A percentile compares a stretch with the other conserved stretches of the same genome.
These are phyloP conservation scores for Zychaea mexicana DNA, from an alignment of 371 early-diverging fungal genomes.

Conservation along the genomic window DNA sequence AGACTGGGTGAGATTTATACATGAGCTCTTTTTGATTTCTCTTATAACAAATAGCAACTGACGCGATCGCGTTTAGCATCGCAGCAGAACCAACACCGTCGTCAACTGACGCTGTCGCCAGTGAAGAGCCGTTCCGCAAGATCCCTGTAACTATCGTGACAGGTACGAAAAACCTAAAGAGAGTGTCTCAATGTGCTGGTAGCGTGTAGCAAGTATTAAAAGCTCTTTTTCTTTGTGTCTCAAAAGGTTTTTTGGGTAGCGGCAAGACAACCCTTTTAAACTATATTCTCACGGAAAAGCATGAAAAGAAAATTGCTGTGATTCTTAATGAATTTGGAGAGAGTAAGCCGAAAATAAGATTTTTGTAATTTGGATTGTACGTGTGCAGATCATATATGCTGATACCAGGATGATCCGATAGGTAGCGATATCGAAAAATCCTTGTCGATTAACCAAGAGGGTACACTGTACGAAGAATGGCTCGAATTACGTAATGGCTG, in stretches of 20 bases:
- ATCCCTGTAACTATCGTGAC: constrained; percentile 82
- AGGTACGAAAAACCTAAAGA: constrained; percentile 30
- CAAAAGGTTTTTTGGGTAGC: constrained; percentile 88
- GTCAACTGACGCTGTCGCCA: constrained; percentile 10
- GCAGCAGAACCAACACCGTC: not conserved
- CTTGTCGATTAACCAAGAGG: constrained; percentile 77
- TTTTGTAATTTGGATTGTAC: not conserved
- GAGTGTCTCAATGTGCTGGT: no score
- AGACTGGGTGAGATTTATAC: constrained; percentile 12
- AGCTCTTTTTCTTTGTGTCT: no score
- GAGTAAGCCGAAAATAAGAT: constrained; percentile 31
- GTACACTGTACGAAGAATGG: constrained; percentile 93
- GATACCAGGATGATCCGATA: constrained; percentile 23
- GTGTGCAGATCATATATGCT: not conserved
- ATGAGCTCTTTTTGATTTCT: not conserved
- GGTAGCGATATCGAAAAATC: constrained; percentile 94
- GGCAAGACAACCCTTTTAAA: constrained; percentile 95
- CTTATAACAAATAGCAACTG: not conserved
- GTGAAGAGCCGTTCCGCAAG: constrained; percentile 28
- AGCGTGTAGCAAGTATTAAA: no score
- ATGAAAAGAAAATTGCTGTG: constrained; percentile 94
- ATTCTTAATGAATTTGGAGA: constrained; percentile 91
- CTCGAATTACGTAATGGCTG: constrained; percentile 96
- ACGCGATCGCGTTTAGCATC: not conserved
- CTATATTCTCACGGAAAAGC: constrained; percentile 87